Conservation (phyloP, 345 rosid genomes). For the Lepidium africanum region DNA sequence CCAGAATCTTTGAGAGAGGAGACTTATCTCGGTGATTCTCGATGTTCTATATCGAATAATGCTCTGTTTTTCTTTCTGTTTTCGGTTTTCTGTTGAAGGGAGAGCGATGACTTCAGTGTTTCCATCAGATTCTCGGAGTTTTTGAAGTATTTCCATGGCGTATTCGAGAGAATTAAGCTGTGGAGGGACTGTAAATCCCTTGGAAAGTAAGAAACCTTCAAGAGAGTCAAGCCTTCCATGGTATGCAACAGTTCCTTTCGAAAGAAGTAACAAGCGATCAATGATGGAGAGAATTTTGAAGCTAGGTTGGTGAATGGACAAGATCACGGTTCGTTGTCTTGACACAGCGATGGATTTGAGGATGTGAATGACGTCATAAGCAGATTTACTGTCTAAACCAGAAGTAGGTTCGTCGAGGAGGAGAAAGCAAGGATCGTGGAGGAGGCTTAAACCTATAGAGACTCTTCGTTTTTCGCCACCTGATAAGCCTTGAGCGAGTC, state of each 20-base stretch:
- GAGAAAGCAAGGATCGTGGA: constrained; percentile 75
- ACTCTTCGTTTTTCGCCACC: constrained; percentile 88
- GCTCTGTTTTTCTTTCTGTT: background rate
- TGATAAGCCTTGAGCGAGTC: constrained; percentile 51
- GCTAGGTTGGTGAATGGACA: constrained; percentile 95
- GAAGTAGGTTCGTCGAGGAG: constrained; percentile 96
- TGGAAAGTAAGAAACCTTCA: constrained; percentile 41
- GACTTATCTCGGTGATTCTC: constrained; percentile 50
- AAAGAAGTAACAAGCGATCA: constrained; percentile 53
- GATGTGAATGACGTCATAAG: constrained; percentile 62
- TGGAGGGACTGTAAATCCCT: constrained; percentile 67
- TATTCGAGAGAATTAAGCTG: constrained; percentile 86
- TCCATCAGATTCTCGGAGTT: constrained; percentile 34
- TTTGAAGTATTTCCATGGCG: constrained; percentile 76
- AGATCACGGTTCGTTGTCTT: constrained; percentile 56
- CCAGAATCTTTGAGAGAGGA: constrained; percentile 57
- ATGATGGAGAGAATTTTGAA: constrained; percentile 80
- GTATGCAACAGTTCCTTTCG: constrained; percentile 69
- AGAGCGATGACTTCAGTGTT: constrained; percentile 16
- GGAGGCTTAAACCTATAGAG: constrained; percentile 79
- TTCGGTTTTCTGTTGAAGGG: background rate
- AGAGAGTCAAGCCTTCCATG: constrained; percentile 61
- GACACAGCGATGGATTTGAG: constrained; percentile 59
- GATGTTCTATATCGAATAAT: constrained; percentile 44
- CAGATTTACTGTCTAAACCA: constrained; percentile 78